Percentiles rank a stretch among this genome's conserved stretches.
Evolutionary conservation across 148 eudicot species (phyloP).

Genomic region (Gaultheria prostrata): DNA sequence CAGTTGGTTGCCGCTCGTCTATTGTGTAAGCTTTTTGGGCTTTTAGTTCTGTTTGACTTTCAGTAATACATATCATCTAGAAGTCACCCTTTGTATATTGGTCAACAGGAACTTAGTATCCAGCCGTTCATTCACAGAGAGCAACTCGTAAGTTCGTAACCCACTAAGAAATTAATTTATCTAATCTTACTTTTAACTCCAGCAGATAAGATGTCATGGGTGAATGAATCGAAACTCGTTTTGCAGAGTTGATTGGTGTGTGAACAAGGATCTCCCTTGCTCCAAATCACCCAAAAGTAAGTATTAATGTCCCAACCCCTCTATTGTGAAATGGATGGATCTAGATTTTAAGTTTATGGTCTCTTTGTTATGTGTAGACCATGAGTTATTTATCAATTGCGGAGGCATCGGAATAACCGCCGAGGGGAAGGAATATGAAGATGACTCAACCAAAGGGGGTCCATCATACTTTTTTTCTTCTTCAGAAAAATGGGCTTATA

Average conservation of each 20-base stretch:
- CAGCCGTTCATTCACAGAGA: conserved; percentile 35
- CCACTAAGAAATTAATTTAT: background rate
- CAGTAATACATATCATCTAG: background rate
- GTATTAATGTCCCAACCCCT: conserved; percentile 10
- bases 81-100: conserved; percentile 14
- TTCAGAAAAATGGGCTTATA: conserved; percentile 66
- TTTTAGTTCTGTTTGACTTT: background rate
- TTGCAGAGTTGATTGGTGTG: conserved; percentile 43
- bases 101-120: conserved; percentile 60
- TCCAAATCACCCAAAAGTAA: conserved; percentile 34
- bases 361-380: conserved; percentile 31
- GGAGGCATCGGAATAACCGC: conserved; percentile 38
- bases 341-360: background rate
- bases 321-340: background rate
- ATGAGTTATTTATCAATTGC: conserved; percentile 64
- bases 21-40: conserved; percentile 44
- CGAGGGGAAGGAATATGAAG: conserved; percentile 46
- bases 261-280: conserved; percentile 58
- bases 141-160: conserved; percentile 44
- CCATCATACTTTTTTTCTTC: conserved; percentile 48
- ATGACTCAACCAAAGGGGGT: conserved; percentile 35
- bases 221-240: conserved; percentile 2
- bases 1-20: conserved; percentile 47
- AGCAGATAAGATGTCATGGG: background rate
- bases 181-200: background rate